Evolutionary conservation across 345 rosid genomes (phyloP).

Genomic region (Boechera divaricarpa): DNA sequence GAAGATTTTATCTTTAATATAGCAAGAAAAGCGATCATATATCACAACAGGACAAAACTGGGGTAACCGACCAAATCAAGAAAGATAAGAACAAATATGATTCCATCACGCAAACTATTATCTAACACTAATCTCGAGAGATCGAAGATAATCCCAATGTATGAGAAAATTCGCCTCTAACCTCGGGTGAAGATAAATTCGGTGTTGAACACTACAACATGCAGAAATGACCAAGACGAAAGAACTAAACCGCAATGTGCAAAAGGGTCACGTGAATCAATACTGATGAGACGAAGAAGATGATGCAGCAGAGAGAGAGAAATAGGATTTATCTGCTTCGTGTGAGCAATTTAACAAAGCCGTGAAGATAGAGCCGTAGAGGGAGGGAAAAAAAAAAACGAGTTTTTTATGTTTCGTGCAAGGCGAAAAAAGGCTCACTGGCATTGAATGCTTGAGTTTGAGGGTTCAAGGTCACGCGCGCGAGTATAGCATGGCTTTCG

Average conservation of each 20-base stretch:
- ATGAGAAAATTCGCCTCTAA: neutral
- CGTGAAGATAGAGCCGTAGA: conserved; percentile 20
- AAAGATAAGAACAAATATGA: conserved; percentile 20
- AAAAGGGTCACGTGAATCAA: conserved; percentile 25
- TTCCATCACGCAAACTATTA: conserved; percentile 27
- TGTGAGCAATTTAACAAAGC: conserved; percentile 56
- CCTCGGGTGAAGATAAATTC: conserved; percentile 23
- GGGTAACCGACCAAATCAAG: conserved; percentile 26
- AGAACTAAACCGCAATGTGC: conserved; percentile 39
- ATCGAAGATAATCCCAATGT: conserved; percentile 11
- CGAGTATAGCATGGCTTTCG: neutral
- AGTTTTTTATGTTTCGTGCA: conserved; percentile 26
- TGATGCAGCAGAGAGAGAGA: conserved; percentile 25
- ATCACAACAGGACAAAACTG: conserved; percentile 31
- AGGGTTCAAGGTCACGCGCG: neutral
- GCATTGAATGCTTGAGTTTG: conserved; percentile 28
- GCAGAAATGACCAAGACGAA: conserved; percentile 31
- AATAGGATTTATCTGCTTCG: conserved; percentile 50
- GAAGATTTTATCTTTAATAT: conserved; percentile 22
- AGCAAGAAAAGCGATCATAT: conserved; percentile 6
- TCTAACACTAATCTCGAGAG: conserved; percentile 9
- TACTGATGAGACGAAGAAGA: conserved; percentile 10
- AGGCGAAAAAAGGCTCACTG: neutral
- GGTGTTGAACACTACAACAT: conserved; percentile 20
- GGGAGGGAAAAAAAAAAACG: conserved; percentile 20